Evolutionary conservation across 306 rosid genomes (phyloP).

Genomic region (Cucurbita ficifolia): DNA sequence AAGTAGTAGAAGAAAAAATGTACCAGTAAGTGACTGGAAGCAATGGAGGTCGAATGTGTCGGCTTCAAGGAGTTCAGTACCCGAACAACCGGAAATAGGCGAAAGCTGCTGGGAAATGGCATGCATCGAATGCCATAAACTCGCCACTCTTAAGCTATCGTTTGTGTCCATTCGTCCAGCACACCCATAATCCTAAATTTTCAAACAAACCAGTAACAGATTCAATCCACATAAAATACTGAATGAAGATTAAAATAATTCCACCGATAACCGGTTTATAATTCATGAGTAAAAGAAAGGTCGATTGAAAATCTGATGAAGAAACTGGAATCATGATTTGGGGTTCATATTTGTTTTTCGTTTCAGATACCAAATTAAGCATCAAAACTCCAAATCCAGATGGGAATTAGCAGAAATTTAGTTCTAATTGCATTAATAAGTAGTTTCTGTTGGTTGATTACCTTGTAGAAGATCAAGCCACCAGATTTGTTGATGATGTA

Average conservation of each 20-base stretch:
- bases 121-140: conserved; percentile 97
- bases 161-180: conserved; percentile 87
- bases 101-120: conserved; percentile 91
- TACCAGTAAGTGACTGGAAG: conserved; percentile 80
- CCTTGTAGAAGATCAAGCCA: conserved; percentile 88
- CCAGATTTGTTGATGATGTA: conserved; percentile 92
- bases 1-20: background rate
- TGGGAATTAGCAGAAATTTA: background rate
- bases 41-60: conserved; percentile 93
- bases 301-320: too few species aligned
- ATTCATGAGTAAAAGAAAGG: too few species aligned
- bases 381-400: background rate
- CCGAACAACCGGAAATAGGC: conserved; percentile 62
- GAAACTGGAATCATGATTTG: background rate
- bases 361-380: background rate
- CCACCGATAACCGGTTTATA: too few species aligned
- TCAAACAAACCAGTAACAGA: background rate
- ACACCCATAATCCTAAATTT: conserved; percentile 59
- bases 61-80: conserved; percentile 85
- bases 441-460: background rate
- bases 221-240: background rate
- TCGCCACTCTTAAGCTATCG: conserved; percentile 86
- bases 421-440: background rate
- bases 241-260: too few species aligned
- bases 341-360: too few species aligned